Conservation (phyloP, 2,329 filamentous ascomycete species). For the Penicillium freii region DNA sequence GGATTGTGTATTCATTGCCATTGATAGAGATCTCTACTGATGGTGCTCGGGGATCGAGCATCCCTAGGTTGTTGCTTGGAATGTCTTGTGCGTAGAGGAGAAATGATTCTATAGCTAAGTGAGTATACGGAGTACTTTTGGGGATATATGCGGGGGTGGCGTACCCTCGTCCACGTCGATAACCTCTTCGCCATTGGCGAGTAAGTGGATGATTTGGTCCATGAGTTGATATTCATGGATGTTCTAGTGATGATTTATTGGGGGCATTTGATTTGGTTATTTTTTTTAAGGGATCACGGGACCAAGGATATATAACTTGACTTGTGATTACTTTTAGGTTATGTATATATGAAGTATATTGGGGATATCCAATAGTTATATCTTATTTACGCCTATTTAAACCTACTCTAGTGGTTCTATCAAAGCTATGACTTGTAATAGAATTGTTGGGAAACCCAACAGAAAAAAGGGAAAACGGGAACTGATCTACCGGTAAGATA, state of each 20-base stretch:
- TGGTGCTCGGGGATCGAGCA: conserved; percentile 70
- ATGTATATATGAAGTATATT: too few relatives aligned
- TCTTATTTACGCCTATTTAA: neutral
- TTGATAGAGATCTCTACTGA: conserved; percentile 66
- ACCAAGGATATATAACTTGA: neutral
- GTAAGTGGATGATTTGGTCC: conserved; percentile 33
- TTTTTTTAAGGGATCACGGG: conserved; percentile 16
- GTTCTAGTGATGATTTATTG: neutral
- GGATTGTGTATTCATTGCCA: conserved; percentile 69
- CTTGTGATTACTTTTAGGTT: neutral
- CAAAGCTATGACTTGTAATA: neutral
- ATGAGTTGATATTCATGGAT: conserved; percentile 2
- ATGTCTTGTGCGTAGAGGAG: conserved; percentile 76
- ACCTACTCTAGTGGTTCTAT: neutral
- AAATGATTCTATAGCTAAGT: conserved; percentile 68
- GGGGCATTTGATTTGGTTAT: neutral
- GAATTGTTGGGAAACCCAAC: conserved; percentile 32
- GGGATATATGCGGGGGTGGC: neutral
- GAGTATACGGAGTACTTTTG: neutral
- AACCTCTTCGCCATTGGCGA: conserved; percentile 49
- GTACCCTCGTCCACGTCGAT: conserved; percentile 61
- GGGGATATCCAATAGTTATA: neutral
- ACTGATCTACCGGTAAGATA: conserved; percentile 18
- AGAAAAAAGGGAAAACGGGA: conserved; percentile 23
- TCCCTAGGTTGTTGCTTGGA: conserved; percentile 76